These are phyloP conservation scores for Dactylellina sp. DNA, from an alignment of 2,329 filamentous ascomycete species.

Conservation along the genomic window DNA sequence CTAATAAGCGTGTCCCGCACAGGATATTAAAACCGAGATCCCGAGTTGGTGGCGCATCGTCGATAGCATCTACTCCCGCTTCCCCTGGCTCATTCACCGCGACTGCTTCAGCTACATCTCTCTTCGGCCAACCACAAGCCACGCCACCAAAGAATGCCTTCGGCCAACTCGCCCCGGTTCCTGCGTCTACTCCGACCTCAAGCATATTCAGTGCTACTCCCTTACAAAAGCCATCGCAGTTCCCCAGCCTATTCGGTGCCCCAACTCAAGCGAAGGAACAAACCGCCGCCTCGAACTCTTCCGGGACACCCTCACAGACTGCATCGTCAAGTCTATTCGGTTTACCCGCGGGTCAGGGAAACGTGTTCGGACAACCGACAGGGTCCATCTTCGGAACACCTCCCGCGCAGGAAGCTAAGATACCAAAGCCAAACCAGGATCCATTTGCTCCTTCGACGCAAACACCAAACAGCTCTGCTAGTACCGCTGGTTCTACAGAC, in stretches of 20 bases:
- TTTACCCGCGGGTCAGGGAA: conserved; percentile 8
- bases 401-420: not conserved
- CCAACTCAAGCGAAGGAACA: not conserved
- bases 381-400: conserved; percentile 26
- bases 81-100: conserved; percentile 28
- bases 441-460: conserved; percentile 23
- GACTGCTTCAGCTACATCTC: conserved; percentile 1
- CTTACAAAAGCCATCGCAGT: conserved; percentile 16
- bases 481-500: not conserved
- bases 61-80: conserved; percentile 14
- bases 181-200: conserved; percentile 11
- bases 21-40: conserved; percentile 55
- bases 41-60: conserved; percentile 27
- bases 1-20: not conserved
- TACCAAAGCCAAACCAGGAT: conserved; percentile 20
- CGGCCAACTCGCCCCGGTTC: conserved; percentile 19
- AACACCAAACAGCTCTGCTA: conserved; percentile 24
- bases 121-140: conserved; percentile 41
- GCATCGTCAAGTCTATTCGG: conserved; percentile 19
- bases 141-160: conserved; percentile 42
- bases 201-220: conserved; percentile 21
- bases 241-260: conserved; percentile 33
- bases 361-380: conserved; percentile 4
- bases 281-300: not conserved
- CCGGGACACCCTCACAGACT: not conserved